Conservation (phyloP, 1,139 yeast genomes). For the Geotrichum carabidarum region DNA sequence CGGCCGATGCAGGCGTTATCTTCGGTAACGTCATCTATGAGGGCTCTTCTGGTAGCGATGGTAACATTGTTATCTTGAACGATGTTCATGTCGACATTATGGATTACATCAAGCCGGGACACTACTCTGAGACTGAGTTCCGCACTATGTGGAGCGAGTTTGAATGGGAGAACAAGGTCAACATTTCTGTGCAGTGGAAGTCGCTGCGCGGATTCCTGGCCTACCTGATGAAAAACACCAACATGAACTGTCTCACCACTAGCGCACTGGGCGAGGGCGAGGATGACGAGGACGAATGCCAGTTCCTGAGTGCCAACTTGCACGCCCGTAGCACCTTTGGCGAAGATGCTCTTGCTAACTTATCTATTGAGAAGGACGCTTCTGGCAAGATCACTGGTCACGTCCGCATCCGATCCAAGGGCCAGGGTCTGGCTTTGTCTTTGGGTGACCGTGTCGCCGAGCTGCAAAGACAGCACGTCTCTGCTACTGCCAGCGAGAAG, state of each 20-base stretch:
- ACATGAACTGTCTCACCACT: slow-evolving; percentile 91
- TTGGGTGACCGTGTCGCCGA: slow-evolving; percentile 88
- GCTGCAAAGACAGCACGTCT: slow-evolving; percentile 28
- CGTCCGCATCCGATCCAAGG: slow-evolving; percentile 94
- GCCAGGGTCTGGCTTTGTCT: slow-evolving; percentile 93
- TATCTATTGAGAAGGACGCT: slow-evolving; percentile 81
- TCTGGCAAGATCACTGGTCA: slow-evolving; percentile 81
- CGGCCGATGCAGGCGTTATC: slow-evolving; percentile 95
- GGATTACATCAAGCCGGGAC: slow-evolving; percentile 95
- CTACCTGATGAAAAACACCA: slow-evolving; percentile 73
- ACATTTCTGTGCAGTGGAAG: slow-evolving; percentile 66
- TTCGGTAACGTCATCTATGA: slow-evolving; percentile 96
- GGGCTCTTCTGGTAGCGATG: slow-evolving; percentile 90
- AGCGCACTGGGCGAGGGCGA: slow-evolving; percentile 53
- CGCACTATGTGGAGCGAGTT: slow-evolving; percentile 98
- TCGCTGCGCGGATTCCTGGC: slow-evolving; percentile 76
- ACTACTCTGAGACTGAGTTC: slow-evolving; percentile 82
- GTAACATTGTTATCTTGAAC: slow-evolving; percentile 83
- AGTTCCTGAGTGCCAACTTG: slow-evolving; percentile 88
- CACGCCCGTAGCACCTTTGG: slow-evolving; percentile 94
- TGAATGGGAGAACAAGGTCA: slow-evolving; percentile 98
- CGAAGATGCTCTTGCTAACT: slow-evolving; percentile 93
- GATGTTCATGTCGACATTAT: slow-evolving; percentile 94
- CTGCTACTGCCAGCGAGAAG: slow-evolving; percentile 19
- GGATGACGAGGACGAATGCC: slow-evolving; percentile 54